Base-by-base conservation (phyloP, 1,139 yeast genomes). In the Yamadazyma triangularis region DNA sequence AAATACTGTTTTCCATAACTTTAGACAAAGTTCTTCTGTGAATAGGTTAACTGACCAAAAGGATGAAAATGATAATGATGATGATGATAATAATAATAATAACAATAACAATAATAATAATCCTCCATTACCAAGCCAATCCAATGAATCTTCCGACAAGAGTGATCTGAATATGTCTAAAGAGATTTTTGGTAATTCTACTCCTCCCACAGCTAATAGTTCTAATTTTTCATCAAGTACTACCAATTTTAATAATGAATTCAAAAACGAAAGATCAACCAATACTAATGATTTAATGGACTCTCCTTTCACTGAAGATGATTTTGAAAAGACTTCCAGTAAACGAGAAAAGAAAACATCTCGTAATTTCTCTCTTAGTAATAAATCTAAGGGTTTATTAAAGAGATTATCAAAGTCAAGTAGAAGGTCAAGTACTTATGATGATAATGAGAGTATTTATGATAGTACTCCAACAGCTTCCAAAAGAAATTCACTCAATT, bases 1-100 rank as follows among this genome's bases (percentile, higher is more conserved):
- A 23, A 66, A 66, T 34, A 67, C 73, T 1, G 72, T 69, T 1
- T 67, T 63, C 45, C 64, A 50, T 40, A 64, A 61, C 32, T 64
- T 67, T 31, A 56, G 70, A 41, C 36, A 34, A 22, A 24, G 30
- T 19, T 16, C 15, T 10, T 9, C 26, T 25, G 19, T 4, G 13
- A 18, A 6, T 18, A 6, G 9, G 9, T 18, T 12, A n/a, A 8
- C 22, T 4, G 24, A 26, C 11, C 13, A 27, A 23, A 13, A 22
- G n/a, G 21, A 16, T n/a, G 31, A 28, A 14, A 20, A 24, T 11
- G 28, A 25, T 8, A 13, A 14, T 10, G 13, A 15, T n/a, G 26
- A 22, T n/a, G 14, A 13, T 9, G 15, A 15, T 15, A 10, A 8
- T n/a, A 29, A 4, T 13, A 32, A 26, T 9, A 22, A 26, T n/a